These are phyloP conservation scores for Bruguiera sexangula DNA, from an alignment of 345 rosid species.

Conservation along the genomic window DNA sequence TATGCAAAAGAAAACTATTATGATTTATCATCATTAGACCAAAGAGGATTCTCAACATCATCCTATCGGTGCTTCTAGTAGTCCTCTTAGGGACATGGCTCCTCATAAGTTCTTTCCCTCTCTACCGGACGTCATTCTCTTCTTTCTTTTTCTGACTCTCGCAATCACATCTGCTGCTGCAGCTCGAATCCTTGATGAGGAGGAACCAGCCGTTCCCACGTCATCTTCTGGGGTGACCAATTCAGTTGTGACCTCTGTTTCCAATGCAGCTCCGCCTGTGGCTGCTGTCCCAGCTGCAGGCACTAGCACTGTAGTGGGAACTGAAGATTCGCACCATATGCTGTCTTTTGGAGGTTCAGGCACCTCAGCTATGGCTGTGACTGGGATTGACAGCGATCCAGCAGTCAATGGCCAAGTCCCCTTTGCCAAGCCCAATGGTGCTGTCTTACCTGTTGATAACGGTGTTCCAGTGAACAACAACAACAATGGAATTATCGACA, in stretches of 20 bases:
- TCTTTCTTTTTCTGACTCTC: constrained; percentile 33
- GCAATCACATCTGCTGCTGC: constrained; percentile 19
- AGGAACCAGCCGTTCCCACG: constrained; percentile 20
- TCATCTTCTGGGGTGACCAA: constrained; percentile 15
- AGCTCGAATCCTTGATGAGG: constrained; percentile 38
- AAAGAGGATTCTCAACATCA: not conserved
- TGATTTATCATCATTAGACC: not conserved
- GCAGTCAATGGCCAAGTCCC: constrained; percentile 68
- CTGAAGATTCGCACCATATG: constrained; percentile 25
- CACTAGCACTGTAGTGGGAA: constrained; percentile 15
- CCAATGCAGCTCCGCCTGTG: not conserved
- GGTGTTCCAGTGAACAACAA: constrained; percentile 59
- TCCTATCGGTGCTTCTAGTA: no score
- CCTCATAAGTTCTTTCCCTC: not conserved
- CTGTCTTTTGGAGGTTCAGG: constrained; percentile 23
- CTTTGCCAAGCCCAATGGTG: constrained; percentile 80
- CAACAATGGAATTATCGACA: constrained; percentile 60
- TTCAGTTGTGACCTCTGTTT: constrained; percentile 18
- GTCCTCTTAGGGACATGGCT: not conserved
- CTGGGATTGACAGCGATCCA: constrained; percentile 62
- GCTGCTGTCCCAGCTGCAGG: constrained; percentile 15
- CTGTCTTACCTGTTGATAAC: constrained; percentile 59
- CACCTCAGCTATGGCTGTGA: constrained; percentile 46
- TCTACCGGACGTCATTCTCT: not conserved
- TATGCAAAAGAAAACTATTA: not conserved